Evolutionary conservation across 2,329 filamentous ascomycete genomes (phyloP).

Genomic region (Trichoderma sp.): DNA sequence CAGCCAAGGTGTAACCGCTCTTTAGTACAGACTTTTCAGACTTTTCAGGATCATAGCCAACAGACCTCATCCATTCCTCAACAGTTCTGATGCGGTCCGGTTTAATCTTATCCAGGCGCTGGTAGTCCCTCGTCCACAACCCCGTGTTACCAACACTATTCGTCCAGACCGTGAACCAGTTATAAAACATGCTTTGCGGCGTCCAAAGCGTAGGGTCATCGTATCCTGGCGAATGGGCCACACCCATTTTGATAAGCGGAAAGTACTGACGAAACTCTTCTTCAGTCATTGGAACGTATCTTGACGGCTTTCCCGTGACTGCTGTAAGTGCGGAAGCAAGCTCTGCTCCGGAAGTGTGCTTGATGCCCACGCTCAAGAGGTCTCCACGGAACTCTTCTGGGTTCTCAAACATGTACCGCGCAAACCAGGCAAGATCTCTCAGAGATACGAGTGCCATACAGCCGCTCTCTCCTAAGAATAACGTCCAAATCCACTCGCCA

Average conservation of each 20-base stretch:
- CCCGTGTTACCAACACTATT: not conserved
- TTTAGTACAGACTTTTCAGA: not conserved
- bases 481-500: not conserved
- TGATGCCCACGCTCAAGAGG: not conserved
- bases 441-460: not conserved
- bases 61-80: not conserved
- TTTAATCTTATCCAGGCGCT: not conserved
- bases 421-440: not conserved
- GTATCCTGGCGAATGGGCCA: not conserved
- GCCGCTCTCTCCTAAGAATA: not conserved
- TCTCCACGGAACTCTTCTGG: not conserved
- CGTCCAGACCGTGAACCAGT: not conserved
- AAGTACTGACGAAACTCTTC: not conserved
- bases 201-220: not conserved
- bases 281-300: not conserved
- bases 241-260: not conserved
- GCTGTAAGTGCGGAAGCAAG: not conserved
- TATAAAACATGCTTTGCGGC: not conserved
- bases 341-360: not conserved
- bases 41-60: not conserved
- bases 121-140: not conserved
- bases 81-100: not conserved
- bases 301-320: not conserved
- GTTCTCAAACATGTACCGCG: not conserved
- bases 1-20: not conserved